Evolutionary conservation across 768 basidiomycete species (phyloP).

Genomic region (Suillus paluster): DNA sequence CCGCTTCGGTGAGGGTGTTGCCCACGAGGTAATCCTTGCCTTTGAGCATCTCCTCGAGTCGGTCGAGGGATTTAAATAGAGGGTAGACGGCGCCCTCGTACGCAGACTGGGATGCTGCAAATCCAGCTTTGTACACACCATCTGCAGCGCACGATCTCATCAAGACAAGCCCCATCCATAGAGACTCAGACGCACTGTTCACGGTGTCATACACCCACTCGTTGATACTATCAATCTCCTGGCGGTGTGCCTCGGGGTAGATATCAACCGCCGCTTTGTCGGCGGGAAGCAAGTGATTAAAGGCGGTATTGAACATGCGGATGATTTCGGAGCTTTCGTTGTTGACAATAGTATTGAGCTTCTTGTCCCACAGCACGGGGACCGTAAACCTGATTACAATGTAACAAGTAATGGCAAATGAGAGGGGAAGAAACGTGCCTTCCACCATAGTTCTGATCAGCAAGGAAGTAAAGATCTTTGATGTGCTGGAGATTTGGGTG

Average conservation of each 20-base stretch:
- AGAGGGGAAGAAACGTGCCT: slow-evolving; percentile 46
- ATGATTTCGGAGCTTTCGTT: slow-evolving; percentile 97
- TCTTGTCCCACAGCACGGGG: slow-evolving; percentile 93
- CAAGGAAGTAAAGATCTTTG: slow-evolving; percentile 85
- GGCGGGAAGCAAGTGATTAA: slow-evolving; percentile 71
- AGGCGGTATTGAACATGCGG: slow-evolving; percentile 87
- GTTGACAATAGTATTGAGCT: slow-evolving; percentile 85
- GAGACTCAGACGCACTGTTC: slow-evolving; percentile 61
- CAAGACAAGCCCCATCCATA: background rate
- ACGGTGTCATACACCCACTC: slow-evolving; percentile 86
- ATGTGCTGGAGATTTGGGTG: slow-evolving; percentile 65
- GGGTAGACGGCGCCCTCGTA: slow-evolving; percentile 78
- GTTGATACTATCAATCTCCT: slow-evolving; percentile 84
- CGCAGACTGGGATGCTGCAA: slow-evolving; percentile 79
- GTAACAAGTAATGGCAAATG: background rate
- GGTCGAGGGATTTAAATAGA: slow-evolving; percentile 81
- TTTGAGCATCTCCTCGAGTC: slow-evolving; percentile 73
- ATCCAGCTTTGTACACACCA: slow-evolving; percentile 89
- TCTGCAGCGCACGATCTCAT: slow-evolving; percentile 36
- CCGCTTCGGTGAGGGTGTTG: slow-evolving; percentile 81
- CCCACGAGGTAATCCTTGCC: slow-evolving; percentile 88
- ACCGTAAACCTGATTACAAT: slow-evolving; percentile 71
- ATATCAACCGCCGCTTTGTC: slow-evolving; percentile 71
- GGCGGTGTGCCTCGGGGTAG: slow-evolving; percentile 74
- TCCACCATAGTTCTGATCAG: slow-evolving; percentile 71